These are phyloP conservation scores for Vanrija pseudolonga DNA, from an alignment of 1,284 basidiomycete species.

Conservation along the genomic window DNA sequence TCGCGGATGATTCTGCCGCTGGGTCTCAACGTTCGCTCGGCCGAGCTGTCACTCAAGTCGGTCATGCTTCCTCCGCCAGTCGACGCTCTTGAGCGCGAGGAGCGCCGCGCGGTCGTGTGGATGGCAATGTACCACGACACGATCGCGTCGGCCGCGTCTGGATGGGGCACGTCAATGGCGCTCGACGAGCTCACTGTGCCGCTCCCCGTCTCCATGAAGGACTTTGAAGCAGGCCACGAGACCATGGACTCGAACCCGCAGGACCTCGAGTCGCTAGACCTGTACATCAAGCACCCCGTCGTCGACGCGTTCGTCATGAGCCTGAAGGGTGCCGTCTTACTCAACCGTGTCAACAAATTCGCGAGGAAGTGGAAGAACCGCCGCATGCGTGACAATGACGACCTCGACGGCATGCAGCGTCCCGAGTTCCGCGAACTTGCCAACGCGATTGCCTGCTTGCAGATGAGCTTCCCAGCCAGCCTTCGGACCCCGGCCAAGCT, in stretches of 20 bases:
- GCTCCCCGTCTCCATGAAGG: slow-evolving; percentile 36
- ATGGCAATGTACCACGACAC: slow-evolving; percentile 46
- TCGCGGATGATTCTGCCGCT: slow-evolving; percentile 45
- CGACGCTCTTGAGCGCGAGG: slow-evolving; percentile 47
- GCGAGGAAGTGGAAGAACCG: slow-evolving; percentile 45
- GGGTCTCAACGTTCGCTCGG: slow-evolving; percentile 44
- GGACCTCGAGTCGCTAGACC: slow-evolving; percentile 43
- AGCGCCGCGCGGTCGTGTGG: slow-evolving; percentile 44
- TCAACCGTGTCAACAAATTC: slow-evolving; percentile 39
- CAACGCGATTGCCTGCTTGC: slow-evolving; percentile 41
- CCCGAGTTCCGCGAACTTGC: slow-evolving; percentile 47
- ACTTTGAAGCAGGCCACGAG: slow-evolving; percentile 31
- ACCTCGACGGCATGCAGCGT: slow-evolving; percentile 41
- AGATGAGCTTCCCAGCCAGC: slow-evolving; percentile 41
- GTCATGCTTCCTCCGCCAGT: slow-evolving; percentile 42
- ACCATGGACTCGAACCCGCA: slow-evolving; percentile 44
- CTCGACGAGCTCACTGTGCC: slow-evolving; percentile 46
- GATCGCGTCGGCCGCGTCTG: slow-evolving; percentile 38
- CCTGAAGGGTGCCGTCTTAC: slow-evolving; percentile 32
- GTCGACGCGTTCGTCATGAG: slow-evolving; percentile 42
- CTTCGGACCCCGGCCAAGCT: slow-evolving; percentile 27
- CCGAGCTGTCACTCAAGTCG: slow-evolving; percentile 41
- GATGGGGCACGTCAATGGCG: slow-evolving; percentile 45
- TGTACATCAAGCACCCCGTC: slow-evolving; percentile 47
- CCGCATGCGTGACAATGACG: slow-evolving; percentile 38